Conservation (phyloP, 306 rosid genomes). For the Cucumis hystrix region DNA sequence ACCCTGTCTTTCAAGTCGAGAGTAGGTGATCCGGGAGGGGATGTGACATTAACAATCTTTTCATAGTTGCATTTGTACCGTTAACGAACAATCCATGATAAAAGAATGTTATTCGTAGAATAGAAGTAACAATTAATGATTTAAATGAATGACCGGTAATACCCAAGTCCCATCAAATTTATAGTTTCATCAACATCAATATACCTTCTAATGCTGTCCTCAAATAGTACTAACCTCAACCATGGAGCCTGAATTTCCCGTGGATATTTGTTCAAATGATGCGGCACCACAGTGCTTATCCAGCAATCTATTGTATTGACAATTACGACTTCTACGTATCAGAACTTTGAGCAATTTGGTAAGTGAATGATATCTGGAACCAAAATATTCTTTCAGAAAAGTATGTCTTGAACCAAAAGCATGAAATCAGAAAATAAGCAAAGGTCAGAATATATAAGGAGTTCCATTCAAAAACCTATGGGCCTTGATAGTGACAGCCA, state of each 20-base stretch:
- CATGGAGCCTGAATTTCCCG: slow-evolving; percentile 17
- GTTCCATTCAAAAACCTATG: neutral
- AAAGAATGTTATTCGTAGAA: neutral
- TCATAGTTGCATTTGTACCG: neutral
- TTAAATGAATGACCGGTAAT: neutral
- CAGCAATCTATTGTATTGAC: slow-evolving; percentile 44
- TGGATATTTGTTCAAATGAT: slow-evolving; percentile 16
- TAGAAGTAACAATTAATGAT: neutral
- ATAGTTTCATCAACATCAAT: slow-evolving; percentile 3
- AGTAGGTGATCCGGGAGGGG: no score
- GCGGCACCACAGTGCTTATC: slow-evolving; percentile 56
- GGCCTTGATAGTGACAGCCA: neutral
- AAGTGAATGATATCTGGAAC: slow-evolving; percentile 48
- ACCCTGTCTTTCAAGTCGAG: no score
- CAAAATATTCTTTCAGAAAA: slow-evolving; percentile 8
- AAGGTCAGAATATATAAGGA: neutral
- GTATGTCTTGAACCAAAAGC: slow-evolving; percentile 37
- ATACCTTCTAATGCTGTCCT: slow-evolving; percentile 4
- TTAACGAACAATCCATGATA: neutral
- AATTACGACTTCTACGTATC: slow-evolving; percentile 37
- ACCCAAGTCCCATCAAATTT: neutral
- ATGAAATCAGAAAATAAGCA: slow-evolving; percentile 5
- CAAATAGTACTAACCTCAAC: slow-evolving; percentile 29
- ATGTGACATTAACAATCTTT: neutral
- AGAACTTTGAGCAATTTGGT: slow-evolving; percentile 42